A percentile compares a stretch with the other conserved stretches of the same genome.
Evolutionary conservation across 2,329 filamentous ascomycete genomes (phyloP).

Genomic region (Fusarium nygamai): DNA sequence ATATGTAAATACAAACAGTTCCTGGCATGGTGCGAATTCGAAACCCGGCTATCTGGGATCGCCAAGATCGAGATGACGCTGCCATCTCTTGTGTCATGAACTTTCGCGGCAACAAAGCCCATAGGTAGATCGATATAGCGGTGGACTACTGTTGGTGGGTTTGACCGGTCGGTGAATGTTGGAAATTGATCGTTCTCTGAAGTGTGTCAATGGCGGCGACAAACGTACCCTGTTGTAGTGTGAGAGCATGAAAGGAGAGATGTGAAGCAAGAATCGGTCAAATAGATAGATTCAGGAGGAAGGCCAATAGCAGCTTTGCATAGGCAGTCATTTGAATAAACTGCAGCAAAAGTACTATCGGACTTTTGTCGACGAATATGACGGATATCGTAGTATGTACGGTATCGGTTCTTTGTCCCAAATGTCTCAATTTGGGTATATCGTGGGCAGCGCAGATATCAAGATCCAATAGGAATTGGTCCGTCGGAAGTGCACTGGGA

Average conservation of each 20-base stretch:
- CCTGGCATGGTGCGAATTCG: background rate
- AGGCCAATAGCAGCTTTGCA: background rate
- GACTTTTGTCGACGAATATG: too few relatives aligned
- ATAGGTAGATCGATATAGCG: background rate
- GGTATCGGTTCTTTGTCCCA: background rate
- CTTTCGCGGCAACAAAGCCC: background rate
- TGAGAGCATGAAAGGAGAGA: background rate
- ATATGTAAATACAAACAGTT: background rate
- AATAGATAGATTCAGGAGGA: background rate
- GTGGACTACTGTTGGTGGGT: too few relatives aligned
- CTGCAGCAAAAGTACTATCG: background rate
- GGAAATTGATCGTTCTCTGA: background rate
- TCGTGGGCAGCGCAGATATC: background rate
- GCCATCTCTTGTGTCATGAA: background rate
- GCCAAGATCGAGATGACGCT: background rate
- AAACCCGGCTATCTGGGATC: background rate
- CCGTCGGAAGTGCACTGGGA: background rate
- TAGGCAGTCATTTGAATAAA: background rate
- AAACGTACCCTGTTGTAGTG: background rate
- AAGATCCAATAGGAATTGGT: background rate
- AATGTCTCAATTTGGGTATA: background rate
- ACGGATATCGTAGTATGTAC: background rate
- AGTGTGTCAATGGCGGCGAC: background rate
- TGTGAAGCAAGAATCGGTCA: background rate
- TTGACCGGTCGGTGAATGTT: background rate